A percentile compares a stretch with the other conserved stretches of the same genome.
Evolutionary conservation across 805 yeast genomes (phyloP).

Genomic region (Hyphopichia homilentoma): DNA sequence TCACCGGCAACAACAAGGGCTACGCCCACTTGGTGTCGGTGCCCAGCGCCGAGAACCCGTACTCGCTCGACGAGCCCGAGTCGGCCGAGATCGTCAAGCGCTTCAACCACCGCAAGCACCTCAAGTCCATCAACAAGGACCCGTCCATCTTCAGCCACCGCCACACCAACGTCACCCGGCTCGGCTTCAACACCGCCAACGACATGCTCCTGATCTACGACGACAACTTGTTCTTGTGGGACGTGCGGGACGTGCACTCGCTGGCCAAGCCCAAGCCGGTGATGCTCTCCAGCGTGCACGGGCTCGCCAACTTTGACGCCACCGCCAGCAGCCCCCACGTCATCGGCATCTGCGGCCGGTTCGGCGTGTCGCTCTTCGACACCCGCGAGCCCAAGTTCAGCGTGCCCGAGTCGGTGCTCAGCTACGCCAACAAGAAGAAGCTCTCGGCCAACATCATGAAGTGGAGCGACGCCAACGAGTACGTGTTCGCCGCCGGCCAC

Average conservation of each 20-base stretch:
- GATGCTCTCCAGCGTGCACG: constrained; percentile 47
- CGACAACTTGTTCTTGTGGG: constrained; percentile 76
- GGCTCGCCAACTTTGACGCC: constrained; percentile 49
- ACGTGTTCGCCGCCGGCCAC: constrained; percentile 64
- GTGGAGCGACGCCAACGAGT: constrained; percentile 63
- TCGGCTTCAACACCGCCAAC: constrained; percentile 31
- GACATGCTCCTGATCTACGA: constrained; percentile 61
- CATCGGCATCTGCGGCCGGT: constrained; percentile 61
- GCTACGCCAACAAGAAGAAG: constrained; percentile 12
- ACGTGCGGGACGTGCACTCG: constrained; percentile 51
- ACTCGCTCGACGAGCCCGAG: constrained; percentile 24
- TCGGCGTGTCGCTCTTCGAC: constrained; percentile 75
- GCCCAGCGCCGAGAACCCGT: constrained; percentile 41
- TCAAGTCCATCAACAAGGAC: constrained; percentile 31
- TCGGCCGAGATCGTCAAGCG: constrained; percentile 74
- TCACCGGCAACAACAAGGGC: constrained; percentile 80
- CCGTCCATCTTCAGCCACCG: constrained; percentile 14
- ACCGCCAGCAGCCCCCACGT: constrained; percentile 46
- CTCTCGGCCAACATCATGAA: constrained; percentile 42
- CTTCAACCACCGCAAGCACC: constrained; percentile 72
- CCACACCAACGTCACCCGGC: constrained; percentile 22
- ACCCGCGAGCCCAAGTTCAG: constrained; percentile 47
- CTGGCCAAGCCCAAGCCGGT: constrained; percentile 45
- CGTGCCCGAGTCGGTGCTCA: constrained; percentile 21
- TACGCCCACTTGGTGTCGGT: constrained; percentile 66